Evolutionary conservation across 495 filamentous ascomycete genomes (phyloP).

Genomic region (Aspergillus incahuasiensis): DNA sequence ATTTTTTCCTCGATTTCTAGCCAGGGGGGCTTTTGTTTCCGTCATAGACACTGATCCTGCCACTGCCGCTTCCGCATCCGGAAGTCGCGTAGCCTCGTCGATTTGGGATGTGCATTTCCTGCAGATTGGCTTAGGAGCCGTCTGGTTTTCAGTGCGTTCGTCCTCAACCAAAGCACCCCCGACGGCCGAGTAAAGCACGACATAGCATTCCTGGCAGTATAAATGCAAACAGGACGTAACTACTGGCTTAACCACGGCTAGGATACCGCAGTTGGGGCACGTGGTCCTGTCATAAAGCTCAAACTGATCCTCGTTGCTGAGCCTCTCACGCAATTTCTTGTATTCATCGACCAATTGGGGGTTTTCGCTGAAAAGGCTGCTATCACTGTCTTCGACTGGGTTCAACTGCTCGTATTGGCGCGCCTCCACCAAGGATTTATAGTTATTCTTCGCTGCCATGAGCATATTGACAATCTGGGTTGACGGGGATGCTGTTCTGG

Average conservation of each 20-base stretch:
- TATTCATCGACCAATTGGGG: slow-evolving; percentile 17
- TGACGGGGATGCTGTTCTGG: neutral
- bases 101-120: slow-evolving; percentile 16
- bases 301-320: slow-evolving; percentile 21
- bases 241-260: slow-evolving; percentile 24
- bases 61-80: neutral
- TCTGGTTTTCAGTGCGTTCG: neutral
- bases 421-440: neutral
- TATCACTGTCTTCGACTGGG: neutral
- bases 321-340: slow-evolving; percentile 22
- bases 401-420: neutral
- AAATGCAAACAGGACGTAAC: slow-evolving; percentile 47
- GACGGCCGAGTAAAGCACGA: slow-evolving; percentile 5
- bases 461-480: slow-evolving; percentile 12
- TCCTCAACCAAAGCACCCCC: slow-evolving; percentile 10
- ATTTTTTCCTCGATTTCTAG: too few relatives aligned
- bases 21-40: too few relatives aligned
- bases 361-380: neutral
- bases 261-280: slow-evolving; percentile 33
- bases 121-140: slow-evolving; percentile 17
- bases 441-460: neutral
- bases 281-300: slow-evolving; percentile 24
- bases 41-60: too few relatives aligned
- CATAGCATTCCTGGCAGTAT: slow-evolving; percentile 45
- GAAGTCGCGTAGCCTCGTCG: slow-evolving; percentile 9